Conservation (phyloP, 306 rosid species). For the Urtica urens region DNA sequence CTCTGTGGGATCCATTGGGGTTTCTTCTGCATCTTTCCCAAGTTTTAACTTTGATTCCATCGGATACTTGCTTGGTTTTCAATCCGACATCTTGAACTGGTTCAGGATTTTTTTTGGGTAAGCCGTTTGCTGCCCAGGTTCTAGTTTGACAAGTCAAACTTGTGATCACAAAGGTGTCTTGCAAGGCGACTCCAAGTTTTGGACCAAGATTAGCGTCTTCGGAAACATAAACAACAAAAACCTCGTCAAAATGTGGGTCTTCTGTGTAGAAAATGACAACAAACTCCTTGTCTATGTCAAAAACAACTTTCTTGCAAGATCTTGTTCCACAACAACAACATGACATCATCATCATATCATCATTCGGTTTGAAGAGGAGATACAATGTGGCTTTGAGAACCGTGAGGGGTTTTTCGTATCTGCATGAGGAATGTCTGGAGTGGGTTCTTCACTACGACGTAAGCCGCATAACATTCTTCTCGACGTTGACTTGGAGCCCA, state of each 20-base stretch:
- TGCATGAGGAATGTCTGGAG: constrained; percentile 40
- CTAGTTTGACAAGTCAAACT: no score
- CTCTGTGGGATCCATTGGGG: no score
- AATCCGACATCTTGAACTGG: no score
- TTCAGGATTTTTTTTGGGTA: no score
- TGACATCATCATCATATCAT: constrained; percentile 3
- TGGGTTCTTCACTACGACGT: no score
- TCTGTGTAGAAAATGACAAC: constrained; percentile 23
- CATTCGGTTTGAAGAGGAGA: constrained; percentile 17
- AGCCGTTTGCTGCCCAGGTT: no score
- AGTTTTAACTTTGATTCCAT: no score
- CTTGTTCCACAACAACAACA: no score
- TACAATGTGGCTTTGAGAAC: constrained; percentile 32
- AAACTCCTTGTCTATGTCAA: constrained; percentile 22
- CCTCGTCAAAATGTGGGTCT: constrained; percentile 32
- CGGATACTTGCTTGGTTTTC: no score
- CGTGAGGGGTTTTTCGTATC: constrained; percentile 31
- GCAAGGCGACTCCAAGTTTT: constrained; percentile 32
- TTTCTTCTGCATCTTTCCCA: no score
- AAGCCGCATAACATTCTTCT: constrained; percentile 35
- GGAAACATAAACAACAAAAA: constrained; percentile 31
- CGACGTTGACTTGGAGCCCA: constrained; percentile 16
- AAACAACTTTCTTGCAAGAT: constrained; percentile 26
- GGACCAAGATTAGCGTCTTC: constrained; percentile 33
- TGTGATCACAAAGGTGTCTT: no score